Conservation (phyloP, 202 grass and related monocot species). For the Zoysia matrella region DNA sequence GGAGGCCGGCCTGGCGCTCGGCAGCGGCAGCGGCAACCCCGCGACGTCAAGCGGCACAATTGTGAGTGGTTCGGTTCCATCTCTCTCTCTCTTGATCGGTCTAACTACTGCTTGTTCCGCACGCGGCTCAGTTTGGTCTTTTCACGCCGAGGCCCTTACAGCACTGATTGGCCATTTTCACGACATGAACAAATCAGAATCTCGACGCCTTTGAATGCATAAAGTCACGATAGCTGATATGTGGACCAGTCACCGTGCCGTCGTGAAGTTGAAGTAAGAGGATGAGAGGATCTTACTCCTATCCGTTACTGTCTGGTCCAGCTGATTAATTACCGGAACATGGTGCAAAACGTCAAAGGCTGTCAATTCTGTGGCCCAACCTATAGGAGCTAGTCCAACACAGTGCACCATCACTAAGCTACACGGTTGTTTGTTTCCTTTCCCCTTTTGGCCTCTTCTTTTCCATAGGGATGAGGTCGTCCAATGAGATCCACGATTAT, state of each 20-base stretch:
- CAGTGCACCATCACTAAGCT: background rate
- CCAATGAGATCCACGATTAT: background rate
- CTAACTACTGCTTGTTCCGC: background rate
- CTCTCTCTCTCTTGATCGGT: conserved; percentile 12
- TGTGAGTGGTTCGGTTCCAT: conserved; percentile 76
- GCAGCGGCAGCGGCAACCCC: conserved; percentile 20
- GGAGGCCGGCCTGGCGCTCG: conserved; percentile 46
- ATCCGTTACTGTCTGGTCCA: background rate
- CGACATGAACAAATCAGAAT: background rate
- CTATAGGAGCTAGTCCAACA: background rate
- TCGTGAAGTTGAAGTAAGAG: background rate
- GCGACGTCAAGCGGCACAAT: conserved; percentile 58
- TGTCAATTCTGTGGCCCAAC: conserved; percentile 25
- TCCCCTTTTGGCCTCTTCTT: background rate
- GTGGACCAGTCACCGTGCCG: background rate
- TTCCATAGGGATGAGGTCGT: background rate
- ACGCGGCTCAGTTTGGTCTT: background rate
- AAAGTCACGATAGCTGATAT: background rate
- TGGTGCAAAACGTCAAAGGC: background rate
- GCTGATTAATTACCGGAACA: background rate
- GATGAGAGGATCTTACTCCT: background rate
- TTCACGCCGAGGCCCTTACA: background rate
- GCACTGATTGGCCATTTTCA: background rate
- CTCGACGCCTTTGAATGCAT: background rate
- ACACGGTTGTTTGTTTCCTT: background rate